Conservation (phyloP, 2,329 filamentous ascomycete genomes). For the Diaporthe amygdali region DNA sequence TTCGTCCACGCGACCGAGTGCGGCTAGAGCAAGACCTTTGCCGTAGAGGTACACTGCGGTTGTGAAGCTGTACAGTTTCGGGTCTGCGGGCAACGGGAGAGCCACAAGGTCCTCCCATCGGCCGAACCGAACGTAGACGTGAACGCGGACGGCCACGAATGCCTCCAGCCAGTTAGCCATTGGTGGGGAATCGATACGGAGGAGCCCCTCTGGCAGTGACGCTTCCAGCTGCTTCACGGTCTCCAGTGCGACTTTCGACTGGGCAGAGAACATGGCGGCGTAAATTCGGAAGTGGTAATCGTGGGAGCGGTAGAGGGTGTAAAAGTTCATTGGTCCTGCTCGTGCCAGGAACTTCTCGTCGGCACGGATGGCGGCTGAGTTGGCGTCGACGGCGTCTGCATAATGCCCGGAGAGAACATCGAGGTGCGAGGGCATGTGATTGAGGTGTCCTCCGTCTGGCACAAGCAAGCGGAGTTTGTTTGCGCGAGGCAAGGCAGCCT, state of each 20-base stretch:
- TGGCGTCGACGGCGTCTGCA: conserved; percentile 67
- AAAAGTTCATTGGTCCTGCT: conserved; percentile 71
- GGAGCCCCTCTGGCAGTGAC: conserved; percentile 66
- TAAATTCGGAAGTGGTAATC: conserved; percentile 79
- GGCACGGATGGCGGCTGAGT: conserved; percentile 68
- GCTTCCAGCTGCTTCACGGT: conserved; percentile 64
- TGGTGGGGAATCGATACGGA: conserved; percentile 68
- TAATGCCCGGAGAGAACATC: conserved; percentile 79
- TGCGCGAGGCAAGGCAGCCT: conserved; percentile 64
- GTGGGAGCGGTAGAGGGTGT: conserved; percentile 77
- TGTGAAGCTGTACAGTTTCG: conserved; percentile 69
- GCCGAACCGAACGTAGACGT: conserved; percentile 76
- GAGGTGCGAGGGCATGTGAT: conserved; percentile 74
- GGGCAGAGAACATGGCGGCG: conserved; percentile 77
- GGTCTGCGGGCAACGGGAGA: conserved; percentile 61
- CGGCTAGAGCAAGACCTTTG: conserved; percentile 70
- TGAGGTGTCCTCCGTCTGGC: conserved; percentile 72
- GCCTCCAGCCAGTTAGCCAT: conserved; percentile 83
- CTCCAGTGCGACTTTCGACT: conserved; percentile 65
- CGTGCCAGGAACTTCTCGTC: conserved; percentile 69
- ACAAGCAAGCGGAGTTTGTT: conserved; percentile 68
- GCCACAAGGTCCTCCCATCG: conserved; percentile 70
- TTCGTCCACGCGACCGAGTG: conserved; percentile 56
- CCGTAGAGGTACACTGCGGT: conserved; percentile 73
- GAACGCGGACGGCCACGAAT: conserved; percentile 70